These are phyloP conservation scores for Camillea tinctor DNA, from an alignment of 2,329 filamentous ascomycete species.

Conservation along the genomic window DNA sequence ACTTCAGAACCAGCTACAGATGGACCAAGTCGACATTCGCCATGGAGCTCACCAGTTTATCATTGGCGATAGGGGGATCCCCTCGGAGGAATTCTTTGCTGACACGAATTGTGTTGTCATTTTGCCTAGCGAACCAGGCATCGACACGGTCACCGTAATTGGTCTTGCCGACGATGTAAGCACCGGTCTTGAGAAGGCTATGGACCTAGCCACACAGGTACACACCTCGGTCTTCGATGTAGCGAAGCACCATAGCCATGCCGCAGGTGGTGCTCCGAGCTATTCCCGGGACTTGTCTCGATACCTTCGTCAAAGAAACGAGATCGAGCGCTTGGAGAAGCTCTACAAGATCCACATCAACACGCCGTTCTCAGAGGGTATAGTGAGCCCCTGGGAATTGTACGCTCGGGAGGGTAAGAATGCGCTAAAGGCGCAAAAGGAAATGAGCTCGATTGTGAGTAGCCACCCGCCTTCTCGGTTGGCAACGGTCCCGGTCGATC, in stretches of 20 bases:
- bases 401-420: constrained; percentile 87
- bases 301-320: constrained; percentile 79
- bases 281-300: constrained; percentile 86
- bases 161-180: constrained; percentile 74
- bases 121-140: constrained; percentile 73
- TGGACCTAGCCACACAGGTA: constrained; percentile 86
- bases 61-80: constrained; percentile 77
- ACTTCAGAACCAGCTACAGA: constrained; percentile 70
- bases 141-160: constrained; percentile 80
- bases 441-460: constrained; percentile 71
- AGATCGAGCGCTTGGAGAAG: constrained; percentile 79
- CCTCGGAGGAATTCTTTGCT: constrained; percentile 80
- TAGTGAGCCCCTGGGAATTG: constrained; percentile 79
- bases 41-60: constrained; percentile 93
- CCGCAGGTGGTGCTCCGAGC: constrained; percentile 67
- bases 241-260: constrained; percentile 72
- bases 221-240: constrained; percentile 82
- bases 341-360: constrained; percentile 85
- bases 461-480: constrained; percentile 73
- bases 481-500: constrained; percentile 65
- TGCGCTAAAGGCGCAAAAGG: constrained; percentile 69
- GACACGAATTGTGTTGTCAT: constrained; percentile 90
- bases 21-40: constrained; percentile 79
- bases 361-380: constrained; percentile 67
- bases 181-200: constrained; percentile 75